phyloP scores from a whole-genome alignment of 2,329 filamentous ascomycete genomes.

The Rachicladosporium sp. region DNA sequence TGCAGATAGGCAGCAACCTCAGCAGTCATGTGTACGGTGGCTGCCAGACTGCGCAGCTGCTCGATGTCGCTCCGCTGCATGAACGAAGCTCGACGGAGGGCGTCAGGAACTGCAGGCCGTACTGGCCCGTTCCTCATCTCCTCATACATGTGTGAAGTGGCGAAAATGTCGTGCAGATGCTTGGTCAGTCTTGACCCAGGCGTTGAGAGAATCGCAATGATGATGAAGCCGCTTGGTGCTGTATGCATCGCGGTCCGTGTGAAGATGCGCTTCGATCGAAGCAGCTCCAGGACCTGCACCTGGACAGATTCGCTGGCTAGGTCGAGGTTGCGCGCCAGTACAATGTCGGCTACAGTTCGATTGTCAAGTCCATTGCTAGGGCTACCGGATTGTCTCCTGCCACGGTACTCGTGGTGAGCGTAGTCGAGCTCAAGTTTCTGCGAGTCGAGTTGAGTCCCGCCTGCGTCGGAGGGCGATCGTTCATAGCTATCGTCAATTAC shows the following conservation, averaged over 20 bases:
- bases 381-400: conserved; percentile 10
- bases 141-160: conserved; percentile 77
- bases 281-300: conserved; percentile 64
- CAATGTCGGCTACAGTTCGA: conserved; percentile 60
- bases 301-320: conserved; percentile 63
- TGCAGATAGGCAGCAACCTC: conserved; percentile 76
- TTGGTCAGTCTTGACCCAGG: conserved; percentile 24
- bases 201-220: conserved; percentile 52
- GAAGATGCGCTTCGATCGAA: conserved; percentile 66
- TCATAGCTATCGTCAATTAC: conserved; percentile 2
- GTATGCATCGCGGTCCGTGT: conserved; percentile 61
- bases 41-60: conserved; percentile 45
- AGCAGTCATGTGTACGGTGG: conserved; percentile 52
- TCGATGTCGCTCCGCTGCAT: conserved; percentile 34
- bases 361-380: conserved; percentile 29
- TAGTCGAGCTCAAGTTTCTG: not conserved
- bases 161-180: conserved; percentile 64
- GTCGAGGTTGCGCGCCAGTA: conserved; percentile 73
- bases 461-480: too few species aligned
- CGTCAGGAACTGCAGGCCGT: conserved; percentile 16
- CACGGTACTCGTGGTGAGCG: conserved; percentile 3
- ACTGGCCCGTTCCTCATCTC: conserved; percentile 54
- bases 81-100: conserved; percentile 11
- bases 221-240: conserved; percentile 66
- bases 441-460: not conserved